Evolutionary conservation across 1,284 basidiomycete species (phyloP), one percentile per base, ranked within the genome.

Genomic region (Ustilago vetiveriae): DNA sequence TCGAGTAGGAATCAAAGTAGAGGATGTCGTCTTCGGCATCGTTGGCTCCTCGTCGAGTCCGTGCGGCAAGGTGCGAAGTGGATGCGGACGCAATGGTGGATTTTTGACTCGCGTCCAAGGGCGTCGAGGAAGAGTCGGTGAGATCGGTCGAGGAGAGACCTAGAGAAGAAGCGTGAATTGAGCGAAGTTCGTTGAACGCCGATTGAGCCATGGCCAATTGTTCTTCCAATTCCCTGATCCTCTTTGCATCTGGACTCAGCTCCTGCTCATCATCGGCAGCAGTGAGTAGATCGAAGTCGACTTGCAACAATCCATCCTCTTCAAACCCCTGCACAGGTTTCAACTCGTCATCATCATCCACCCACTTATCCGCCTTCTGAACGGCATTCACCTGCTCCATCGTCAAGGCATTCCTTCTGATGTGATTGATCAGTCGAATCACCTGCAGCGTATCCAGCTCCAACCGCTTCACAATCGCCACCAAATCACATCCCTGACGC

Each of bases 1-100:
- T 89, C n/a, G 87, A 90, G 77, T 98, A 98, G 68, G 90, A 92
- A 62, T 92, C 87, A 83, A 98, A 98, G 83, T 98, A 98, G 80
- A 96, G 91, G 0, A 90, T 87, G 82, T 98, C 95, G 74, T 96
- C 92, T 72, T 68, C 62, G 11, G 39, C 47, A 29, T 54, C 42
- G 44, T 62, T 62, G 4, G 46, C 49, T 0, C 64, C 53, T 1
- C 68, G 45, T 1, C 27, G 13, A 0, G 58, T 70, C 13, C 66
- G 39, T 2, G 60, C 47, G 2, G 36, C 38, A 1, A 35, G 10
- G n/a, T 23, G 5, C 9, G 22, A 16, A 16, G 55, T 23, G 3
- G 44, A 21, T 1, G 63, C 58, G 3, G 62, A 49, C 4, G 63
- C 54, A 24, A 66, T 54, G 17, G 26, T 13, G 4, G 43, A 43